Evolutionary conservation across 768 basidiomycete species (phyloP).

Genomic region (Suillus alpinus): DNA sequence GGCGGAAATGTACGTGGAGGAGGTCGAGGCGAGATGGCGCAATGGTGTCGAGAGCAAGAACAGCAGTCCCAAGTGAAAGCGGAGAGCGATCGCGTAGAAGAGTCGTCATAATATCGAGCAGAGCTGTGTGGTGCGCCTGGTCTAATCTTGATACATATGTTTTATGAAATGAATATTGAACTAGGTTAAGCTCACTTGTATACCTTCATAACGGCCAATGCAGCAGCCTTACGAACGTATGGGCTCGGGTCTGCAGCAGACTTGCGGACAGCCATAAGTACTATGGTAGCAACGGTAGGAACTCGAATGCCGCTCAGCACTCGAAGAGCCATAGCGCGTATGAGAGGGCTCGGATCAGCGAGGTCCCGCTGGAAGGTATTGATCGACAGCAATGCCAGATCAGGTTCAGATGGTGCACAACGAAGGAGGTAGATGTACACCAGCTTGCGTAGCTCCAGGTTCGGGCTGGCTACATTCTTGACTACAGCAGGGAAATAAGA

Average conservation of each 20-base stretch:
- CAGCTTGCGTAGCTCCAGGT: constrained; percentile 92
- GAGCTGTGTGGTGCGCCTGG: constrained; percentile 60
- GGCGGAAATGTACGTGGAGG: constrained; percentile 84
- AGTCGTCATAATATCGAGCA: constrained; percentile 65
- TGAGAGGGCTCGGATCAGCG: constrained; percentile 86
- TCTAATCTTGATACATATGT: constrained; percentile 58
- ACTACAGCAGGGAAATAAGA: constrained; percentile 96
- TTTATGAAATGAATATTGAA: constrained; percentile 4
- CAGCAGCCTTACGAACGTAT: constrained; percentile 91
- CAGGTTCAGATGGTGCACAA: constrained; percentile 91
- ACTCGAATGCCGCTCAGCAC: constrained; percentile 92
- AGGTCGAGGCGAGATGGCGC: constrained; percentile 86
- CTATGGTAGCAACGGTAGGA: constrained; percentile 81
- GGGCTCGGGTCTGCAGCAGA: constrained; percentile 90
- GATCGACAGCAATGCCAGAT: constrained; percentile 92
- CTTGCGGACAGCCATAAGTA: constrained; percentile 87
- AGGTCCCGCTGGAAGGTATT: constrained; percentile 99
- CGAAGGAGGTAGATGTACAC: constrained; percentile 97
- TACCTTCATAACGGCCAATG: constrained; percentile 84
- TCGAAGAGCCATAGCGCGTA: constrained; percentile 93
- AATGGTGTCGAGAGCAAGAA: constrained; percentile 82
- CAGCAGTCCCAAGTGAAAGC: constrained; percentile 82
- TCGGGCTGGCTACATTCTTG: constrained; percentile 91
- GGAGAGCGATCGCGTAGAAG: constrained; percentile 77
- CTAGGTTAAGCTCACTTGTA: constrained; percentile 55